phyloP scores from a whole-genome alignment of 176 grass and related monocot species.

The Lolium multiflorum region DNA sequence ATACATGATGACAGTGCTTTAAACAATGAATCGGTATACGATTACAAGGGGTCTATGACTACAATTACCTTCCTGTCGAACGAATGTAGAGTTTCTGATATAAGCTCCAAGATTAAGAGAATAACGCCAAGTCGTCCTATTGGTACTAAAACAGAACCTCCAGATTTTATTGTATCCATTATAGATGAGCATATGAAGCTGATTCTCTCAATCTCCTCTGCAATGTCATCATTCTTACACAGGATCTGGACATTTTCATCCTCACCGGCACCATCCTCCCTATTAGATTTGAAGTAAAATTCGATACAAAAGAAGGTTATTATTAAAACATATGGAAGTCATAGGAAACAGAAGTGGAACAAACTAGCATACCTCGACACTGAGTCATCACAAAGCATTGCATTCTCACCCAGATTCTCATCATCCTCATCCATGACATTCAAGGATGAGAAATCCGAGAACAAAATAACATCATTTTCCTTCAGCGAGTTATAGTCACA shows the following conservation, averaged over 20 bases:
- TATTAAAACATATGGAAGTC: neutral
- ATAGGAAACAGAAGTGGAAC: constrained; percentile 19
- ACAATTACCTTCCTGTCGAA: constrained; percentile 66
- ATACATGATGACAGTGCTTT: neutral
- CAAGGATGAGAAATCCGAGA: constrained; percentile 87
- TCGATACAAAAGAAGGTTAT: constrained; percentile 22
- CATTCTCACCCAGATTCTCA: constrained; percentile 40
- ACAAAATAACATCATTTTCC: constrained; percentile 80
- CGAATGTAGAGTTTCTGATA: constrained; percentile 56
- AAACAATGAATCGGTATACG: neutral
- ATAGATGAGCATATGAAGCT: constrained; percentile 86
- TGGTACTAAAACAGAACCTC: constrained; percentile 86
- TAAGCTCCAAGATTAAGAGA: constrained; percentile 75
- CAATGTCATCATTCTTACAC: constrained; percentile 70
- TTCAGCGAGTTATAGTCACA: constrained; percentile 66
- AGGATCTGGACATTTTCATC: constrained; percentile 48
- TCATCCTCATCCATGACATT: constrained; percentile 54
- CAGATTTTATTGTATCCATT: constrained; percentile 65
- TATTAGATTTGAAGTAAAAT: constrained; percentile 34
- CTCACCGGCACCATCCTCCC: constrained; percentile 41
- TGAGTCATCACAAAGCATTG: constrained; percentile 35
- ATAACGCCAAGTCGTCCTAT: constrained; percentile 61
- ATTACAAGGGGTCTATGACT: neutral
- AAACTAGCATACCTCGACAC: constrained; percentile 43
- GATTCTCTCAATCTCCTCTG: constrained; percentile 78